Conservation (phyloP, 2,329 filamentous ascomycete genomes). For the Lanzia echinophila region DNA sequence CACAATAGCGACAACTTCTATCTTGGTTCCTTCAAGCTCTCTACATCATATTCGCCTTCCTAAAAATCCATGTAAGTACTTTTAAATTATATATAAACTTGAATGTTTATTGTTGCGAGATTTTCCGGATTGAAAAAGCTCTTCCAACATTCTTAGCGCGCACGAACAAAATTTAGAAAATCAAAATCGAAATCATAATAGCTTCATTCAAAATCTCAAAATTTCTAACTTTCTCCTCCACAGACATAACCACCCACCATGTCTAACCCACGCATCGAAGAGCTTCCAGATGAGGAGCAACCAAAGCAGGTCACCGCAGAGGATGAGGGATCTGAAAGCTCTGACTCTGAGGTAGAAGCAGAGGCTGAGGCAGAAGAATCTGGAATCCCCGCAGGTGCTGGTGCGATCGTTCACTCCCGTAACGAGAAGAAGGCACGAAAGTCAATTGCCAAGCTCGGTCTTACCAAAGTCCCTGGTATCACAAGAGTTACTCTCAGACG, state of each 20-base stretch:
- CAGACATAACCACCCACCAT: slow-evolving; percentile 53
- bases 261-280: slow-evolving; percentile 97
- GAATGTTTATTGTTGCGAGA: neutral
- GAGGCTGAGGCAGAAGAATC: slow-evolving; percentile 68
- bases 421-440: slow-evolving; percentile 99
- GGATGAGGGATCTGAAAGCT: slow-evolving; percentile 61
- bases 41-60: slow-evolving; percentile 9
- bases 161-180: slow-evolving; percentile 23
- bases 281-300: slow-evolving; percentile 80
- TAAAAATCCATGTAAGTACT: slow-evolving; percentile 17
- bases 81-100: neutral
- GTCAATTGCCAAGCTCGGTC: slow-evolving; percentile 95
- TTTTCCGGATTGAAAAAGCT: neutral
- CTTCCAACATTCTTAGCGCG: slow-evolving; percentile 15
- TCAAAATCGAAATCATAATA: slow-evolving; percentile 8
- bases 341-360: slow-evolving; percentile 69
- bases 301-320: slow-evolving; percentile 71
- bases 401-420: slow-evolving; percentile 89
- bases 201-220: slow-evolving; percentile 10
- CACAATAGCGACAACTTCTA: slow-evolving; percentile 8
- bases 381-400: slow-evolving; percentile 68
- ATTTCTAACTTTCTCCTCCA: slow-evolving; percentile 20
- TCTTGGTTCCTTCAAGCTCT: neutral
- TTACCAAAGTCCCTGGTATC: slow-evolving; percentile 94
- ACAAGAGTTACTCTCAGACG: slow-evolving; percentile 95